Evolutionary conservation across 75 land plant species (phyloP).

Genomic region (Picea glauca): DNA sequence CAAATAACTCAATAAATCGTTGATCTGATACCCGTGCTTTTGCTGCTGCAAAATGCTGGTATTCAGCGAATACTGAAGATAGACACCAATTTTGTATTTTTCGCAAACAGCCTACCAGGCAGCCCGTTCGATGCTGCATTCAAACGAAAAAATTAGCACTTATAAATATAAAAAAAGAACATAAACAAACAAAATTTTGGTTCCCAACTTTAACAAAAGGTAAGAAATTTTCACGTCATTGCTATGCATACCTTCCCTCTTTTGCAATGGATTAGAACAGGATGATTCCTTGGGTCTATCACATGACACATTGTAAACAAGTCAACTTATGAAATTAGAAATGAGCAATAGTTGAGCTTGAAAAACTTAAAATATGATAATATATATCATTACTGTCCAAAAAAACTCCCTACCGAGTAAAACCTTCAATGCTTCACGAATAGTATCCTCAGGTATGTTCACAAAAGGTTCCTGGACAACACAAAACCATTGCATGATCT

Average conservation of each 20-base stretch:
- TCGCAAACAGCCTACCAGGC: conserved; percentile 80
- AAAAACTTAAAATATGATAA: conserved; percentile 1
- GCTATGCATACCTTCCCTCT: conserved; percentile 75
- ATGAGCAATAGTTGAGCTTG: background rate
- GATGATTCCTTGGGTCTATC: conserved; percentile 85
- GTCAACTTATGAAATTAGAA: background rate
- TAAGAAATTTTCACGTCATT: background rate
- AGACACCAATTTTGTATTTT: conserved; percentile 84
- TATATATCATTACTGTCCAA: background rate
- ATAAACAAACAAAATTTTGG: background rate
- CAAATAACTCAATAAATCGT: conserved; percentile 85
- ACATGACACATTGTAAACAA: conserved; percentile 11
- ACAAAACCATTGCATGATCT: background rate
- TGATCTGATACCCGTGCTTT: conserved; percentile 84
- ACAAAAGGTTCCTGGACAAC: conserved; percentile 87
- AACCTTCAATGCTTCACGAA: conserved; percentile 81
- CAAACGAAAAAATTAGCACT: background rate
- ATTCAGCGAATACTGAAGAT: conserved; percentile 83
- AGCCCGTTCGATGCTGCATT: conserved; percentile 89
- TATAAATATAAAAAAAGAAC: background rate
- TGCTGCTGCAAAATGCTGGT: conserved; percentile 86
- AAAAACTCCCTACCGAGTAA: conserved; percentile 49
- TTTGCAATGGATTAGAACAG: conserved; percentile 87
- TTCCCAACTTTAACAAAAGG: background rate
- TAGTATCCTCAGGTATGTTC: conserved; percentile 78